Evolutionary conservation across 2,329 filamentous ascomycete genomes (phyloP).

Genomic region (Calonectria pseudoturangicola): DNA sequence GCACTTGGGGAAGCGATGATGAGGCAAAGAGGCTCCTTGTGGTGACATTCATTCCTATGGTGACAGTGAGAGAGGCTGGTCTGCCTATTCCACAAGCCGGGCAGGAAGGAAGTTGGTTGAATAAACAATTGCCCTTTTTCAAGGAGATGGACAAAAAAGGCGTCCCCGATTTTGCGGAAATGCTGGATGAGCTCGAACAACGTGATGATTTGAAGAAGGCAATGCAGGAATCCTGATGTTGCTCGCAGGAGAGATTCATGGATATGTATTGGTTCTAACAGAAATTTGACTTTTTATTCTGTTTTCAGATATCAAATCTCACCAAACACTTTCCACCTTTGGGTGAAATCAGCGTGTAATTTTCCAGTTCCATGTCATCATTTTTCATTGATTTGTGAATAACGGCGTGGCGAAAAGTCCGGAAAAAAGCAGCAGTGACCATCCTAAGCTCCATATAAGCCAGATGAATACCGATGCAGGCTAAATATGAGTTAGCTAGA

Average conservation of each 20-base stretch:
- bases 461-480: constrained; percentile 8
- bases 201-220: constrained; percentile 37
- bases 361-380: no score
- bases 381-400: not conserved
- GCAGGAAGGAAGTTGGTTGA: constrained; percentile 44
- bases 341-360: not conserved
- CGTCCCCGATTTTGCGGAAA: constrained; percentile 9
- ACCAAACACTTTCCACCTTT: not conserved
- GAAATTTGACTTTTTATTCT: not conserved
- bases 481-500: not conserved
- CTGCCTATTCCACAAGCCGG: constrained; percentile 48
- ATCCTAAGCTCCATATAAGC: constrained; percentile 10
- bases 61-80: constrained; percentile 46
- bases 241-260: not conserved
- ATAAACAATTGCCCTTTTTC: constrained; percentile 36
- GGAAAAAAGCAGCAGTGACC: not conserved
- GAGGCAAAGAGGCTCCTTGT: constrained; percentile 38
- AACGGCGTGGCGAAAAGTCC: not conserved
- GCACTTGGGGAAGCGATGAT: constrained; percentile 2
- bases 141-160: constrained; percentile 37
- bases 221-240: not conserved
- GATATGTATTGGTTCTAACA: not conserved
- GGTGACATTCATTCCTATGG: constrained; percentile 47
- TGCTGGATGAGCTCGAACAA: constrained; percentile 33
- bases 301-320: not conserved